Evolutionary conservation across 2,329 filamentous ascomycete species (phyloP).

Genomic region (Penicillium sp.): DNA sequence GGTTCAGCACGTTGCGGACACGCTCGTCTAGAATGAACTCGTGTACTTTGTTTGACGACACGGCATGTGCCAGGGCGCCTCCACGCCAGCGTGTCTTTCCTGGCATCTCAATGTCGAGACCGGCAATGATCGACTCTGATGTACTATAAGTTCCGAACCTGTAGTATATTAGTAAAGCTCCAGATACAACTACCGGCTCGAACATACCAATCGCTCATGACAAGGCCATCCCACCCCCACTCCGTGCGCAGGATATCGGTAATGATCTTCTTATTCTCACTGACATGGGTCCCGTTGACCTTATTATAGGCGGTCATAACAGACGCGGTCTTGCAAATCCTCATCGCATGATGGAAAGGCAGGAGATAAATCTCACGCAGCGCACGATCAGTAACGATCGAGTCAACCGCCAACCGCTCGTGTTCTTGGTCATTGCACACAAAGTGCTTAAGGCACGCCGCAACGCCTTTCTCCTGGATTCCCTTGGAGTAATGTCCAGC

Average conservation of each 20-base stretch:
- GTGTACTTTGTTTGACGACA: conserved; percentile 61
- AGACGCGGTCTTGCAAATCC: conserved; percentile 59
- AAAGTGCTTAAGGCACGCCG: conserved; percentile 75
- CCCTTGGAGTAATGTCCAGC: conserved; percentile 74
- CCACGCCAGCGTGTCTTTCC: conserved; percentile 52
- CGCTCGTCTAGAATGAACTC: conserved; percentile 62
- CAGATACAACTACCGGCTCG: not conserved
- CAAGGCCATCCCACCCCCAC: conserved; percentile 52
- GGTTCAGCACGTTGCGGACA: conserved; percentile 61
- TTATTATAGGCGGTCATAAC: conserved; percentile 66
- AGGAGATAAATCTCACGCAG: conserved; percentile 67
- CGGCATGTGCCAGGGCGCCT: conserved; percentile 46
- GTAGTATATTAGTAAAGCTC: not conserved
- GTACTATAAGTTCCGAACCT: conserved; percentile 55
- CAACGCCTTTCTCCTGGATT: conserved; percentile 73
- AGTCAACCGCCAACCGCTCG: conserved; percentile 49
- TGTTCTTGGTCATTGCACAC: conserved; percentile 55
- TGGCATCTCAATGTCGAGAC: conserved; percentile 55
- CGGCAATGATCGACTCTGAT: conserved; percentile 50
- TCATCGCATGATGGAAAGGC: conserved; percentile 66
- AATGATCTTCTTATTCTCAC: conserved; percentile 48
- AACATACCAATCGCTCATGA: conserved; percentile 53
- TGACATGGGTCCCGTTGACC: conserved; percentile 56
- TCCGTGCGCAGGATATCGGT: conserved; percentile 51
- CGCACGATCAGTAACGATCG: conserved; percentile 56